Evolutionary conservation across 306 rosid genomes (phyloP).

Genomic region (Castanea sativa): DNA sequence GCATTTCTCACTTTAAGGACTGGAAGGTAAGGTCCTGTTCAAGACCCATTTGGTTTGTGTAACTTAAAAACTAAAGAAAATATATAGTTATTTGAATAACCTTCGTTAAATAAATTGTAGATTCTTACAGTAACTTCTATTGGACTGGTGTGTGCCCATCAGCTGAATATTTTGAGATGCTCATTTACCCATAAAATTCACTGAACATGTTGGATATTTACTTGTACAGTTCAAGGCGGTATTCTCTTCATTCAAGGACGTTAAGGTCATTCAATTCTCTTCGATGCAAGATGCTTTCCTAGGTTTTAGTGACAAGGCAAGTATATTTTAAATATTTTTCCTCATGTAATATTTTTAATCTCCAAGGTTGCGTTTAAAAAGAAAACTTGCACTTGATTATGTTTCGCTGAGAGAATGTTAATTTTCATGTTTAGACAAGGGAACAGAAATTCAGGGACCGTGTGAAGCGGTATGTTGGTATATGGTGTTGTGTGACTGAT

Average conservation of each 20-base stretch:
- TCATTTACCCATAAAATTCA: conserved; percentile 7
- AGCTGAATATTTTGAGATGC: background rate
- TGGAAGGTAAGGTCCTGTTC: background rate
- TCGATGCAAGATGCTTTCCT: conserved; percentile 83
- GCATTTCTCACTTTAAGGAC: too few species aligned
- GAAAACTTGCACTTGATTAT: background rate
- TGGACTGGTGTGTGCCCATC: background rate
- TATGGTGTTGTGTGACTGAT: conserved; percentile 88
- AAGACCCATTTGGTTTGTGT: background rate
- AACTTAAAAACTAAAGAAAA: background rate
- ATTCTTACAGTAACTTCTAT: background rate
- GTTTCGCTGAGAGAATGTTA: background rate
- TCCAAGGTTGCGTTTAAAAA: conserved; percentile 10
- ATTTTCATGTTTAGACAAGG: conserved; percentile 44
- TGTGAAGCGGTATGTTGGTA: conserved; percentile 72
- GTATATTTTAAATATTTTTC: conserved; percentile 6
- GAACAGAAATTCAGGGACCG: conserved; percentile 76
- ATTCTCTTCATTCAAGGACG: conserved; percentile 80
- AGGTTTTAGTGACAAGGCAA: conserved; percentile 73
- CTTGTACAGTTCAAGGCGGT: conserved; percentile 57
- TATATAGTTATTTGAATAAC: background rate
- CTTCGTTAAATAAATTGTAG: too few species aligned
- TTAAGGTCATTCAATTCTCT: conserved; percentile 84
- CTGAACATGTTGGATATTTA: conserved; percentile 16
- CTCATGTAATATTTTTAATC: background rate